Evolutionary conservation across 1,284 basidiomycete species (phyloP).

Genomic region (Ustilago esculenta): DNA sequence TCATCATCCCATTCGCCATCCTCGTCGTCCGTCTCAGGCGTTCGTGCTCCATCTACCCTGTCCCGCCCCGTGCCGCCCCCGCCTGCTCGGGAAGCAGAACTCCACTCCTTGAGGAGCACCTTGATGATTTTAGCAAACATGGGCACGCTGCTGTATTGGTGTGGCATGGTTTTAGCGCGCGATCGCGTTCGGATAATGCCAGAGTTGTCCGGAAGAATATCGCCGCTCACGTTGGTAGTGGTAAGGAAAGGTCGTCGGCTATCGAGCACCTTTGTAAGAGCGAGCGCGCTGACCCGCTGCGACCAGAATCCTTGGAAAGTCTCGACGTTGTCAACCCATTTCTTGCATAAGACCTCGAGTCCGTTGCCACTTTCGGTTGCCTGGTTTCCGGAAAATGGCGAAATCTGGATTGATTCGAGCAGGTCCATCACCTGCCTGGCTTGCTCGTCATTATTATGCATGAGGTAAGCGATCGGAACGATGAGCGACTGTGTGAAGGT

Average conservation of each 20-base stretch:
- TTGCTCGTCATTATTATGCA: conserved; percentile 78
- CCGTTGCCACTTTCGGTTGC: conserved; percentile 69
- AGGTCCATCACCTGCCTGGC: conserved; percentile 50
- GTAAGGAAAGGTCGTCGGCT: conserved; percentile 76
- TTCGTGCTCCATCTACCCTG: conserved; percentile 25
- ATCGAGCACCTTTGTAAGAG: conserved; percentile 79
- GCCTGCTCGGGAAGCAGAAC: conserved; percentile 68
- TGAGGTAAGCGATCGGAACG: conserved; percentile 90
- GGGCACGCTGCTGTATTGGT: conserved; percentile 80
- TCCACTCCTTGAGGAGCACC: conserved; percentile 83
- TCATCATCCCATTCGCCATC: conserved; percentile 61
- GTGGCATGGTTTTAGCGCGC: conserved; percentile 75
- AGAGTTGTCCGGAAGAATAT: conserved; percentile 73
- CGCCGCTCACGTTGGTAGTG: conserved; percentile 84
- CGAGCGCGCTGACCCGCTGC: conserved; percentile 73
- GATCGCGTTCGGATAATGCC: conserved; percentile 90
- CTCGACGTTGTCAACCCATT: conserved; percentile 93
- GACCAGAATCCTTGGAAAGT: conserved; percentile 92
- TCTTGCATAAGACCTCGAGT: conserved; percentile 82
- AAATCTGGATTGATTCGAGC: conserved; percentile 69
- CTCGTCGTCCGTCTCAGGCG: conserved; percentile 54
- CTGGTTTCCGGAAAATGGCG: background rate
- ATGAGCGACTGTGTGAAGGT: conserved; percentile 83
- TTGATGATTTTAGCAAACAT: conserved; percentile 93
- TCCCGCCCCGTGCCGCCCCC: conserved; percentile 11